These are phyloP conservation scores for Beta corolliflora DNA, from an alignment of 179 eudicot genomes.

Conservation along the genomic window DNA sequence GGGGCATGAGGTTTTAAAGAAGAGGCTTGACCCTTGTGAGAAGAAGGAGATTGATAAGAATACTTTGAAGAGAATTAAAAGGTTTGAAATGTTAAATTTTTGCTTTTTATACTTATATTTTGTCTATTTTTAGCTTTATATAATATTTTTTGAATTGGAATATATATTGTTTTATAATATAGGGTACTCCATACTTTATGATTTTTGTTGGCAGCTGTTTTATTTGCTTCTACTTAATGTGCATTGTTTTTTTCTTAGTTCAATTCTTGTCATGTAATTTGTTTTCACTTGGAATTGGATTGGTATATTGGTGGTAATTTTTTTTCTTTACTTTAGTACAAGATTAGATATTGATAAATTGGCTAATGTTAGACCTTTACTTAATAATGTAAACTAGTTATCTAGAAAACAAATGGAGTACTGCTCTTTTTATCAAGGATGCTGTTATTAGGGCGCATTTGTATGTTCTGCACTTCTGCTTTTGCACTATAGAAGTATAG, in stretches of 20 bases:
- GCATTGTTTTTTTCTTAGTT: neutral
- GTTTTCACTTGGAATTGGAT: neutral
- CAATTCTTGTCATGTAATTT: neutral
- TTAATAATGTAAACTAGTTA: neutral
- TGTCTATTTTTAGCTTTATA: neutral
- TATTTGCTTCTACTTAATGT: slow-evolving; percentile 3
- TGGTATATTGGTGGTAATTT: neutral
- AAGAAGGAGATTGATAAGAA: slow-evolving; percentile 51
- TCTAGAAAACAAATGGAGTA: neutral
- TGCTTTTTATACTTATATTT: neutral
- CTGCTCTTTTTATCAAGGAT: neutral
- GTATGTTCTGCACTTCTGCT: neutral
- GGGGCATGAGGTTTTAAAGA: slow-evolving; percentile 71
- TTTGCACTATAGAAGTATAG: neutral
- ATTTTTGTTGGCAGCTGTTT: neutral
- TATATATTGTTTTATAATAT: neutral
- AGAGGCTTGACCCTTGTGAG: slow-evolving; percentile 46
- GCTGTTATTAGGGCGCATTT: neutral
- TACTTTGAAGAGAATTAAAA: slow-evolving; percentile 63
- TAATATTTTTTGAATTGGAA: neutral
- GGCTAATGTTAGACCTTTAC: neutral
- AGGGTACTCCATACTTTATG: neutral
- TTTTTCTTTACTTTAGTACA: neutral
- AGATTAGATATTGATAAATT: neutral
- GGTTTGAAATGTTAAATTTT: slow-evolving; percentile 33